phyloP scores from a whole-genome alignment of 805 yeast genomes.

The Ogataea polymorpha region DNA sequence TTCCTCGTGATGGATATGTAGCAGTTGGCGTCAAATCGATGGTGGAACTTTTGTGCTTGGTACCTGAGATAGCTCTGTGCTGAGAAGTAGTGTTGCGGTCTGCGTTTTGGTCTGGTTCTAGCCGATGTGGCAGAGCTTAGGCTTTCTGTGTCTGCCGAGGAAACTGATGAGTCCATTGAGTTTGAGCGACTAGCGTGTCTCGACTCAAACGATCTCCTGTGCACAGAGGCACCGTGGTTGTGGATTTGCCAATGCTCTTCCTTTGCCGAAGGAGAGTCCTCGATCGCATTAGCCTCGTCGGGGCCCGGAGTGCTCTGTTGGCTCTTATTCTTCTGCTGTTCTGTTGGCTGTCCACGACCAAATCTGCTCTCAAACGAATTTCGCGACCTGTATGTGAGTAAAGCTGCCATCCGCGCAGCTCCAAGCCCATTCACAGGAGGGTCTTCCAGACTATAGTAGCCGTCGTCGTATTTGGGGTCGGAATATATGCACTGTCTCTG shows the following conservation, averaged over 20 bases:
- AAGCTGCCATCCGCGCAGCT: constrained; percentile 97
- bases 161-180: constrained; percentile 25
- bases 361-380: constrained; percentile 88
- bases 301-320: constrained; percentile 4
- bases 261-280: constrained; percentile 13
- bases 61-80: constrained; percentile 94
- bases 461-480: constrained; percentile 90
- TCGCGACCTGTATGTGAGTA: constrained; percentile 87
- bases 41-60: constrained; percentile 88
- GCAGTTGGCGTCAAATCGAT: constrained; percentile 94
- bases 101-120: constrained; percentile 27
- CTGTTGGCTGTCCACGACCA: constrained; percentile 71
- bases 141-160: constrained; percentile 31
- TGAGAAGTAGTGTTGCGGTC: constrained; percentile 70
- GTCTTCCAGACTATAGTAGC: constrained; percentile 73
- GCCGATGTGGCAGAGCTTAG: constrained; percentile 4
- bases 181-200: constrained; percentile 29
- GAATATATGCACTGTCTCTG: constrained; percentile 95
- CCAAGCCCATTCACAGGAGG: constrained; percentile 86
- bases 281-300: constrained; percentile 11
- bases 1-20: constrained; percentile 92
- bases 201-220: constrained; percentile 27
- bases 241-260: constrained; percentile 77
- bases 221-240: constrained; percentile 63
- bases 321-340: constrained; percentile 24